phyloP scores from a whole-genome alignment of 164 flowering plant genomes.

The Brasenia schreberi region DNA sequence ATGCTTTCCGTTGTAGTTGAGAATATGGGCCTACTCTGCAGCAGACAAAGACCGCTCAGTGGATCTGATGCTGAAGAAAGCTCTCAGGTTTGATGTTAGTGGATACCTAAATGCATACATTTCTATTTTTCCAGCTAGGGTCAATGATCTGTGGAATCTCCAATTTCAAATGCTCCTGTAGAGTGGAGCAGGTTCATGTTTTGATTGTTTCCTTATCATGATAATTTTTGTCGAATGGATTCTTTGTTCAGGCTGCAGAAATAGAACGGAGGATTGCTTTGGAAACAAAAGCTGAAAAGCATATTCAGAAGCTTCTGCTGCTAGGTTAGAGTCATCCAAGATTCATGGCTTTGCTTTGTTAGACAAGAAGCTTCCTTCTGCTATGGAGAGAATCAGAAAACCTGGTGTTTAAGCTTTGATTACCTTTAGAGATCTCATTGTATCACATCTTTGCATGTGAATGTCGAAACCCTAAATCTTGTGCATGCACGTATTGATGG shows the following conservation, averaged over 20 bases:
- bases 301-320: conserved; percentile 81
- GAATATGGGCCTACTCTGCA: conserved; percentile 86
- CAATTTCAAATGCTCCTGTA: not conserved
- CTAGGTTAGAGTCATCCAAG: conserved; percentile 40
- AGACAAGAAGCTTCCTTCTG: too few relatives aligned
- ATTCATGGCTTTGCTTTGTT: too few relatives aligned
- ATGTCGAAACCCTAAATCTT: too few relatives aligned
- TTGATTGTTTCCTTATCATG: not conserved
- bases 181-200: not conserved
- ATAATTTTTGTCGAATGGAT: not conserved
- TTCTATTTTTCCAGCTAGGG: not conserved
- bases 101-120: not conserved
- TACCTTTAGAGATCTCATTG: too few relatives aligned
- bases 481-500: not conserved
- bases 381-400: too few relatives aligned
- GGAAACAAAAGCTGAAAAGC: conserved; percentile 91
- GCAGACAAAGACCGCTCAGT: conserved; percentile 39
- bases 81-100: conserved; percentile 41
- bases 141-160: not conserved
- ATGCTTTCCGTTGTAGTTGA: conserved; percentile 33
- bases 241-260: conserved; percentile 60
- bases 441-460: too few relatives aligned
- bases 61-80: conserved; percentile 67
- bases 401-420: too few relatives aligned
- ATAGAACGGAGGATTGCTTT: conserved; percentile 91